phyloP scores from a whole-genome alignment of 2,329 filamentous ascomycete genomes.

The Cadophora sp. region DNA sequence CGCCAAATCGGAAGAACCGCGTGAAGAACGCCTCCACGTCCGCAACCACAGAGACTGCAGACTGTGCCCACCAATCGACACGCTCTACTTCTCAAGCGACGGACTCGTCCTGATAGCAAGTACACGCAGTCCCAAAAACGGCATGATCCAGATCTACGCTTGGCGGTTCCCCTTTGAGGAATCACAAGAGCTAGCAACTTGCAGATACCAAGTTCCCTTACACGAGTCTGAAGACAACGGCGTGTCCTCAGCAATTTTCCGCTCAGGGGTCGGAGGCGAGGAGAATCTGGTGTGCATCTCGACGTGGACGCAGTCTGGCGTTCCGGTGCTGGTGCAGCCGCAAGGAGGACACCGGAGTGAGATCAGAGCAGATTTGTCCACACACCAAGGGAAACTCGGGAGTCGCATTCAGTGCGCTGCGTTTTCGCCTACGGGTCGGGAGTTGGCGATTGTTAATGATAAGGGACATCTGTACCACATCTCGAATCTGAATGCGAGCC shows the following conservation, averaged over 20 bases:
- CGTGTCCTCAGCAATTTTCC: conserved; percentile 48
- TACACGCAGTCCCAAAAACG: conserved; percentile 47
- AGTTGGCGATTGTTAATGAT: conserved; percentile 51
- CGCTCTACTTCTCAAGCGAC: conserved; percentile 50
- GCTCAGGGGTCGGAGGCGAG: conserved; percentile 45
- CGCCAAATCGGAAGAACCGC: conserved; percentile 44
- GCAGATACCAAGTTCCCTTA: conserved; percentile 49
- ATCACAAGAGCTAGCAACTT: conserved; percentile 47
- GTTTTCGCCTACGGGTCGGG: conserved; percentile 49
- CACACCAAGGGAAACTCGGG: conserved; percentile 46
- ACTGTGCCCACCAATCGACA: conserved; percentile 49
- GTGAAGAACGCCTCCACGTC: conserved; percentile 49
- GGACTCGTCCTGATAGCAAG: conserved; percentile 50
- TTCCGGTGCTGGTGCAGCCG: conserved; percentile 50
- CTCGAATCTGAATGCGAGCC: conserved; percentile 48
- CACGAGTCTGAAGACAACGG: conserved; percentile 53
- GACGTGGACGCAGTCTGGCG: conserved; percentile 52
- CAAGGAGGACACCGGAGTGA: conserved; percentile 47
- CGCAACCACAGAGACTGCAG: conserved; percentile 47
- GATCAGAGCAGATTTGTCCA: conserved; percentile 44
- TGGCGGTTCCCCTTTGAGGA: conserved; percentile 49
- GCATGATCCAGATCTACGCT: conserved; percentile 48
- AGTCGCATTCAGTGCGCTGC: conserved; percentile 49
- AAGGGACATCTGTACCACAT: conserved; percentile 50
- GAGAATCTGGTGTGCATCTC: conserved; percentile 49